Evolutionary conservation across 1,284 basidiomycete species (phyloP), one percentile per base, ranked within the genome.

Genomic region (Sanghuangporus baumii): DNA sequence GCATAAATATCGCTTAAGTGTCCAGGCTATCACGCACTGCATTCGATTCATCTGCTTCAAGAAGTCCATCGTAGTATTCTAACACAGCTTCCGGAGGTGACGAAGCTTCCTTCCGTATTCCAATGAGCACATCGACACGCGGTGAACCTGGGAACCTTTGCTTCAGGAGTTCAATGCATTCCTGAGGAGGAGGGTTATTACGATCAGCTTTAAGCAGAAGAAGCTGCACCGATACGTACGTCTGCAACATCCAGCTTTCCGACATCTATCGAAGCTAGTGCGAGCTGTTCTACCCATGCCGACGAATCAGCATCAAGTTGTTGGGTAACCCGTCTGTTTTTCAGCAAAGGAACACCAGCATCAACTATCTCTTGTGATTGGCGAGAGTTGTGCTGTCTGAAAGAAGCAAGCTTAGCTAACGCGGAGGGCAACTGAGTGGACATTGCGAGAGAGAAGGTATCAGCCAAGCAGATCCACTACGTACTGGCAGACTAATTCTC

Each of bases 271-370:
- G 96, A 86, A 1, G 96, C 93, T 43, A 96, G 79, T 3, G 88
- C 86, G 1, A 98, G 79, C 71, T 98, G 95, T 72, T 98, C 96
- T 14, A 96, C 76, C 65, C 94, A 86, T 1, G 88, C 81, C 93
- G 94, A 97, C 67, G 82, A 38, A 46, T 58, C 51, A n/a, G 88
- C 79, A 69, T 89, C 85, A 61, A 90, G 85, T 75, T 60, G 85
- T 75, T 60, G 78, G 80, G 40, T 72, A 66, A n/a, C 76, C 68
- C 1, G 69, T 75, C 82, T 79, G 36, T 78, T 79, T 59, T 81
- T 77, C 48, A 95, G 78, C 1, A 94, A 72, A 0, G 76, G 66
- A 5, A 80, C 68, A 1, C 89, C 91, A 41, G 84, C 79, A 57
- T 87, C 79, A 18, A 94, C 84, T 0, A 84, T 81, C 61, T 92